Conservation (phyloP, 2,329 filamentous ascomycete species). For the Neofusicoccum cordaticola region DNA sequence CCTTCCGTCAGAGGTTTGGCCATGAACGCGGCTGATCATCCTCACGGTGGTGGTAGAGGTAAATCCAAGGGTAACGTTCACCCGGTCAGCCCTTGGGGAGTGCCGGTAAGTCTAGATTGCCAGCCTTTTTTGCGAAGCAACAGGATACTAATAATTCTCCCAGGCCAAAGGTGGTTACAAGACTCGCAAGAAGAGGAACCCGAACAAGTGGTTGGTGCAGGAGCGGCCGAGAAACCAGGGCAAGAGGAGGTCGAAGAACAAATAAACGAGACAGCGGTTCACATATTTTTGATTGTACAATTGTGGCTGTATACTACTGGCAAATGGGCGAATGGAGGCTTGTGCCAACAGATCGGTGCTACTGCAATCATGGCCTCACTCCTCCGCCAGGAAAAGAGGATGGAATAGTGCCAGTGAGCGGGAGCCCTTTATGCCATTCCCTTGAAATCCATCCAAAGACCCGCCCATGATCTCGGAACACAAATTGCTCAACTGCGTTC, state of each 20-base stretch:
- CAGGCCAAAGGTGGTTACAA: constrained; percentile 83
- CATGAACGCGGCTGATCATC: constrained; percentile 98
- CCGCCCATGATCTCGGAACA: too few species aligned
- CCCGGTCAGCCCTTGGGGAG: constrained; percentile 95
- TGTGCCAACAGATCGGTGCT: not conserved
- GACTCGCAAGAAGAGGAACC: constrained; percentile 81
- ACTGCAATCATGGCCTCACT: too few species aligned
- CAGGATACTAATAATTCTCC: not conserved
- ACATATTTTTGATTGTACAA: not conserved
- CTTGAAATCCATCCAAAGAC: too few species aligned
- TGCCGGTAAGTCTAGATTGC: constrained; percentile 65
- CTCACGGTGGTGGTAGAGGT: constrained; percentile 97
- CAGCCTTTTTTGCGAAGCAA: not conserved
- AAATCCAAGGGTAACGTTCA: constrained; percentile 98
- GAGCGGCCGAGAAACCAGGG: constrained; percentile 85
- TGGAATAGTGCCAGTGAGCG: too few species aligned
- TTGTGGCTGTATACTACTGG: constrained; percentile 1
- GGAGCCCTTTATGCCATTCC: too few species aligned
- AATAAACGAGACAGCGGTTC: constrained; percentile 15
- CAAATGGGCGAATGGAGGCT: not conserved
- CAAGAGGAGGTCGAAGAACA: constrained; percentile 61
- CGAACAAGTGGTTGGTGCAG: constrained; percentile 88
- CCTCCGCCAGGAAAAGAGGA: too few species aligned
- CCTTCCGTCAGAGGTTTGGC: constrained; percentile 95
- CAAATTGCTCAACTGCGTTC: too few species aligned